Conservation (phyloP, 2,329 filamentous ascomycete species). For the Botryotinia calthae region DNA sequence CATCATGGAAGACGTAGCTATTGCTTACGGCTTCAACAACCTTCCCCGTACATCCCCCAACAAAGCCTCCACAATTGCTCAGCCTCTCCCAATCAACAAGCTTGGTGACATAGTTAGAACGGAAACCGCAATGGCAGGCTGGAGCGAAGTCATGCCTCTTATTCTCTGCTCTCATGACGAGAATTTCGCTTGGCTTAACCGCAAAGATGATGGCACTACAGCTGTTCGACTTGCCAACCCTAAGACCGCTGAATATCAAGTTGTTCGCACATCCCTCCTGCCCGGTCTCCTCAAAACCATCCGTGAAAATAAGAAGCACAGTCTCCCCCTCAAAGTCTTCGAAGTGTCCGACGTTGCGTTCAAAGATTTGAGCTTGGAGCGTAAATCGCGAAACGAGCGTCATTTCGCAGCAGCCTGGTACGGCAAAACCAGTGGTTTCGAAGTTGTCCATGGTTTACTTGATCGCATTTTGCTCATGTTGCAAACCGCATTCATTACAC, state of each 20-base stretch:
- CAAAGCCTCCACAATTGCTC: conserved; percentile 81
- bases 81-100: conserved; percentile 89
- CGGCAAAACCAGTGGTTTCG: conserved; percentile 91
- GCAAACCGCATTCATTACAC: conserved; percentile 73
- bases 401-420: conserved; percentile 97
- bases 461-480: conserved; percentile 94
- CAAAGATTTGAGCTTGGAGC: conserved; percentile 78
- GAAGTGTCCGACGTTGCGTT: conserved; percentile 89
- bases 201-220: conserved; percentile 78
- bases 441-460: conserved; percentile 89
- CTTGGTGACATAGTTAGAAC: conserved; percentile 85
- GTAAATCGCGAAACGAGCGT: conserved; percentile 86
- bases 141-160: conserved; percentile 93
- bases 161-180: conserved; percentile 98
- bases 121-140: conserved; percentile 90
- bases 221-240: conserved; percentile 87
- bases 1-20: conserved; percentile 97
- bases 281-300: conserved; percentile 92
- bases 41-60: conserved; percentile 84
- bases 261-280: conserved; percentile 82
- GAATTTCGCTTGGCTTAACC: conserved; percentile 94
- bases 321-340: conserved; percentile 87
- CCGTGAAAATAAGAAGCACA: conserved; percentile 86
- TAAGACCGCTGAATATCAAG: conserved; percentile 90
- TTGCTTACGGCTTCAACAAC: conserved; percentile 97